Evolutionary conservation across 257 asterid genomes (phyloP), one percentile per base, ranked within the genome.

Genomic region (Solanum piurae): DNA sequence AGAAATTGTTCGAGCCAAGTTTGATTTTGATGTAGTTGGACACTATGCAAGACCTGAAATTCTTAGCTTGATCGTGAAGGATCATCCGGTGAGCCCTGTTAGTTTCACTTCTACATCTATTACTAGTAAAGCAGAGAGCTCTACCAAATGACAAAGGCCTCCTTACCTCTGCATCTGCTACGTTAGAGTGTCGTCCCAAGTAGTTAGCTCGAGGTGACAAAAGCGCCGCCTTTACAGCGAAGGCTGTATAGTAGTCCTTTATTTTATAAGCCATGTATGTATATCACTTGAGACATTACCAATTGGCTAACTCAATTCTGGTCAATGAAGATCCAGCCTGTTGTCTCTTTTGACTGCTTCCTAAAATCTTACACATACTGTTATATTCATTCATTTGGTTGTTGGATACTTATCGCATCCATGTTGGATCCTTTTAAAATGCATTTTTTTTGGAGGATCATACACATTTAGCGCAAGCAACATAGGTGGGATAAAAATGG

Each of bases 31-130:
- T 77, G 99, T 95, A 73, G 98, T 97, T 49, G 99, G 99, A 18
- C 99, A 97, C 88, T 97, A 97, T 66, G 89, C 99, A 12, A 95
- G 99, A 76, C 99, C 99, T 8, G 99, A 97, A 87, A 87, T 97
- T 86, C 96, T 97, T 46, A 95, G 97, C 89, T 95, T 97, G 66
- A 85, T 92, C 25, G 99, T 97, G 25, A 93, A 92, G 91, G 98
- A 96, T 92, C 94, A 93, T 55, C 96, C 96, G 5, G 88, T 94
- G 91, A 88, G 46, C 79, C 92, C 98, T 2, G 99, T 93, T 40
- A 93, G 98, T 64, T 97, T 97, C 91, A 87, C 94, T 77, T 95
- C 99, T 11, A 89, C 92, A 68, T 88, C 94, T 34, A 93, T 62
- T 36, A 94, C 94, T 36, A 93, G 83, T 40, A 95, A 94, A 87